These are phyloP conservation scores for Chimonanthus praecox DNA, from an alignment of 164 flowering plant species.

Conservation along the genomic window DNA sequence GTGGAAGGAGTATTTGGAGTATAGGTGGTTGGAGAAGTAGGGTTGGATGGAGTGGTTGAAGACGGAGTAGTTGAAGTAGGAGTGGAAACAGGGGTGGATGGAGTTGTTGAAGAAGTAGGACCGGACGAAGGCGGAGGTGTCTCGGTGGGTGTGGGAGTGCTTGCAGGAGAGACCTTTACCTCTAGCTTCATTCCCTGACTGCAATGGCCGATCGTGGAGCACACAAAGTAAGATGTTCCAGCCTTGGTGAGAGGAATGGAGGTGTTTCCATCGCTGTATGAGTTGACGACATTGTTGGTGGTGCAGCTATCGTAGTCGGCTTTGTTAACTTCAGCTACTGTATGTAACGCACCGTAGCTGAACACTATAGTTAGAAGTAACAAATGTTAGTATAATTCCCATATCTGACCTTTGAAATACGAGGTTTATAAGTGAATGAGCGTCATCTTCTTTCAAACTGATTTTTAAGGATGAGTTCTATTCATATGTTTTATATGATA, in stretches of 20 bases:
- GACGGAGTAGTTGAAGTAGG: not conserved
- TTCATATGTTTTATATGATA: no score
- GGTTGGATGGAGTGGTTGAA: constrained; percentile 11
- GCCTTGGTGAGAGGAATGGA: constrained; percentile 6
- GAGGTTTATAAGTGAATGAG: no score
- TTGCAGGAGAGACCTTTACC: constrained; percentile 5
- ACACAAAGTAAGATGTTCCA: constrained; percentile 17
- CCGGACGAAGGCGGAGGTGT: not conserved
- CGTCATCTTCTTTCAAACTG: no score
- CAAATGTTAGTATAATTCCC: no score
- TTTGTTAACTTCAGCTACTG: constrained; percentile 12
- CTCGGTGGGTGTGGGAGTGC: not conserved
- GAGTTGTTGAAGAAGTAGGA: not conserved
- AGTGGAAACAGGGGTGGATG: not conserved
- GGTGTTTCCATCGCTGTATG: constrained; percentile 7
- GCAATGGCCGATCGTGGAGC: constrained; percentile 16
- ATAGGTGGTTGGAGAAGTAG: not conserved
- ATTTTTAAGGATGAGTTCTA: no score
- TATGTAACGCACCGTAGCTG: constrained; percentile 10
- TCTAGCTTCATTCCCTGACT: constrained; percentile 20
- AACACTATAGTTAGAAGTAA: constrained; percentile 8
- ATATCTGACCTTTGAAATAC: no score
- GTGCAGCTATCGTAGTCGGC: constrained; percentile 17
- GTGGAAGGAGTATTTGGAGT: not conserved
- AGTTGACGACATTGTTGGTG: constrained; percentile 10